Conservation (phyloP, 108 stramenopile genomes). For the Skeletonema tropicum region DNA sequence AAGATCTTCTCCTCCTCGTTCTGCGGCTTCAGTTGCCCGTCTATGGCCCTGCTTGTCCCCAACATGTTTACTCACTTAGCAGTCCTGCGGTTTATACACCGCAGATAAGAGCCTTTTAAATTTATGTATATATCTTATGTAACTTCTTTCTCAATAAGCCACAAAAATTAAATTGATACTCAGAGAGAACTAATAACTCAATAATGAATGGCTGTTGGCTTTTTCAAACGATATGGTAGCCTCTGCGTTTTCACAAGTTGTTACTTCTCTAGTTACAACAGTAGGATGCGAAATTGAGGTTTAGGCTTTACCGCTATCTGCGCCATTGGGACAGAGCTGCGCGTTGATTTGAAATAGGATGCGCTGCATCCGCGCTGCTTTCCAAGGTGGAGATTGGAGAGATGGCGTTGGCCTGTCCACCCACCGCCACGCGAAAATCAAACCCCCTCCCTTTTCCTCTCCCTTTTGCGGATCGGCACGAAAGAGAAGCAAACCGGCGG, state of each 20-base stretch:
- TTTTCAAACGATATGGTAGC: not conserved
- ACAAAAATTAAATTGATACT: not conserved
- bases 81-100: not conserved
- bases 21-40: constrained; percentile 20
- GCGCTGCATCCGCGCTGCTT: too few species aligned
- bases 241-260: not conserved
- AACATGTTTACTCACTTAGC: constrained; percentile 4
- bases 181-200: not conserved
- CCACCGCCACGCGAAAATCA: not conserved
- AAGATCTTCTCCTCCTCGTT: not conserved
- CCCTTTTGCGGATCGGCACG: too few species aligned
- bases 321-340: not conserved
- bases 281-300: too few species aligned
- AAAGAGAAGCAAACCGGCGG: too few species aligned
- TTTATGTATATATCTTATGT: not conserved
- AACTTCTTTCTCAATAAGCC: not conserved
- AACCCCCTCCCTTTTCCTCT: not conserved
- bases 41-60: constrained; percentile 11
- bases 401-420: not conserved
- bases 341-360: constrained; percentile 1
- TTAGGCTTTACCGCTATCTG: not conserved
- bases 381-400: not conserved
- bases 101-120: not conserved
- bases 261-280: too few species aligned
- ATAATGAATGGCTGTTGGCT: not conserved